These are phyloP conservation scores for Panaeolus papilionaceus DNA, from an alignment of 768 basidiomycete species.

Conservation along the genomic window DNA sequence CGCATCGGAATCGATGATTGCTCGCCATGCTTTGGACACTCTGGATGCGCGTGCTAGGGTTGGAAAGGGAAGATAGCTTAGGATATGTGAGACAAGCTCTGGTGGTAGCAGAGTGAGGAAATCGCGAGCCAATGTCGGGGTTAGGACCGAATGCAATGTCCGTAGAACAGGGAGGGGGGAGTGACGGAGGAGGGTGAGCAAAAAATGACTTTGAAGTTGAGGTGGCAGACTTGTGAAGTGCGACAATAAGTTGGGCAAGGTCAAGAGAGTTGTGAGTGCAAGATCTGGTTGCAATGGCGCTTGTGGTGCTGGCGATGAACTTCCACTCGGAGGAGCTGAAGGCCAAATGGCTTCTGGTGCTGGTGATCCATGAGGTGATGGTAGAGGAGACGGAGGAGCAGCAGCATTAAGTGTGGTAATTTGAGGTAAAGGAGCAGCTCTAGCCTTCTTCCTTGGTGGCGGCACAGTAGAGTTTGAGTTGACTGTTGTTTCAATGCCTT, in stretches of 20 bases:
- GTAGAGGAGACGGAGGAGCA: slow-evolving; percentile 84
- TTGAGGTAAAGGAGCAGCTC: slow-evolving; percentile 62
- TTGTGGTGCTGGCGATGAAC: slow-evolving; percentile 71
- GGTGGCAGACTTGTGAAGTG: slow-evolving; percentile 85
- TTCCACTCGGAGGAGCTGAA: slow-evolving; percentile 80
- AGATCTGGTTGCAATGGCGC: slow-evolving; percentile 84
- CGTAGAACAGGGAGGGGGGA: slow-evolving; percentile 92
- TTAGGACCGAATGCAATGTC: slow-evolving; percentile 86
- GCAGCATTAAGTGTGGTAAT: slow-evolving; percentile 73
- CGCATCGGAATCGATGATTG: slow-evolving; percentile 87
- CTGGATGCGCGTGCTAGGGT: slow-evolving; percentile 87
- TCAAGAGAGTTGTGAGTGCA: slow-evolving; percentile 81
- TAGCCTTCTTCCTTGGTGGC: slow-evolving; percentile 81
- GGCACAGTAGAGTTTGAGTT: slow-evolving; percentile 51
- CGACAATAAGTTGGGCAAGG: slow-evolving; percentile 81
- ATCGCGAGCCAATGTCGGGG: slow-evolving; percentile 91
- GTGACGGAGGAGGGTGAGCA: slow-evolving; percentile 91
- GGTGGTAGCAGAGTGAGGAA: slow-evolving; percentile 92
- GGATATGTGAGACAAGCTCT: slow-evolving; percentile 89
- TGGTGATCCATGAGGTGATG: slow-evolving; percentile 87
- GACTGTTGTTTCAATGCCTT: slow-evolving; percentile 50
- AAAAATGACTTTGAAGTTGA: slow-evolving; percentile 88
- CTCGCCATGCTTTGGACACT: slow-evolving; percentile 90
- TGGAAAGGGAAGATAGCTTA: slow-evolving; percentile 83
- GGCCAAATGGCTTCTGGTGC: slow-evolving; percentile 77